phyloP scores from a whole-genome alignment of 257 asterid genomes.

The Plantago elongata region DNA sequence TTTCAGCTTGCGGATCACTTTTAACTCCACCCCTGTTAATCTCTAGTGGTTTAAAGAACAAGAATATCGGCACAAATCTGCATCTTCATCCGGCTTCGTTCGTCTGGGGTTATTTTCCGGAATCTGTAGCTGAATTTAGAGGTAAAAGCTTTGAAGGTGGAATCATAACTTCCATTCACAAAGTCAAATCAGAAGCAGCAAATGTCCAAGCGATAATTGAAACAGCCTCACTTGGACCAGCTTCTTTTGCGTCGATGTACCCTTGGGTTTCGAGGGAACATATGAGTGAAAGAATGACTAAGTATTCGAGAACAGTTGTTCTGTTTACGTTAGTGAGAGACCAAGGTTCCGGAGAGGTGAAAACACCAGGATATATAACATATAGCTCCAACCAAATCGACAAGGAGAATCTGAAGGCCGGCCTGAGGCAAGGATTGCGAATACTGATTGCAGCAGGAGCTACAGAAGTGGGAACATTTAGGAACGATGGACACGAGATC shows the following conservation, averaged over 20 bases:
- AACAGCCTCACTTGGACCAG: slow-evolving; percentile 62
- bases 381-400: slow-evolving; percentile 40
- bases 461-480: slow-evolving; percentile 76
- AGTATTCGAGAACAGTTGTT: slow-evolving; percentile 55
- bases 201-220: slow-evolving; percentile 50
- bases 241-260: slow-evolving; percentile 38
- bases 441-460: slow-evolving; percentile 85
- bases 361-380: slow-evolving; percentile 34
- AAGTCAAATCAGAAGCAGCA: slow-evolving; percentile 45
- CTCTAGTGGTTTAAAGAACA: slow-evolving; percentile 68
- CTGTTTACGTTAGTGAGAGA: slow-evolving; percentile 60
- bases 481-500: slow-evolving; percentile 73
- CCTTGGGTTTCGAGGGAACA: slow-evolving; percentile 76
- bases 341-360: slow-evolving; percentile 65
- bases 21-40: slow-evolving; percentile 71
- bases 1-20: slow-evolving; percentile 77
- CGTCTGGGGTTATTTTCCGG: slow-evolving; percentile 92
- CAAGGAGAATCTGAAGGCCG: slow-evolving; percentile 53
- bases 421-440: slow-evolving; percentile 62
- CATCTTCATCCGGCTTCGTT: slow-evolving; percentile 74
- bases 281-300: slow-evolving; percentile 52
- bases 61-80: slow-evolving; percentile 70
- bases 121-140: slow-evolving; percentile 33
- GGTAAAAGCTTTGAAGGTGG: slow-evolving; percentile 81
- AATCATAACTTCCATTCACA: slow-evolving; percentile 67